Percentiles rank a stretch among this genome's conserved stretches.
Conservation (phyloP, 116 monocot genomes). For the Trichopus zeylanicus region DNA sequence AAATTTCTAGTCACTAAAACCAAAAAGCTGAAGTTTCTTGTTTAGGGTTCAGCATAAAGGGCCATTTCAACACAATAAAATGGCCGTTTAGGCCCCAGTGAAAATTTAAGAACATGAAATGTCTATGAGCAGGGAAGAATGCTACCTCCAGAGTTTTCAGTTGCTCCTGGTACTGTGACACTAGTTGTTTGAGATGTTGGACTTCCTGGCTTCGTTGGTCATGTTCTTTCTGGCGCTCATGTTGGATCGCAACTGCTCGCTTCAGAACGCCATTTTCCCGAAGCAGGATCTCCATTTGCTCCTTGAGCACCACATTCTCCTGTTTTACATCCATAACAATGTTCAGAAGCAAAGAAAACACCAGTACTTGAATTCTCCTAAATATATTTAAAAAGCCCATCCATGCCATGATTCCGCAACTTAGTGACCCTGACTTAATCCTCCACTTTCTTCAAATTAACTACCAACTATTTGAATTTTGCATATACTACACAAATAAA, state of each 20-base stretch:
- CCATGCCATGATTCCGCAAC: no score
- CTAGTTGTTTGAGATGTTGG: conserved; percentile 41
- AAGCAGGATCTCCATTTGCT: conserved; percentile 31
- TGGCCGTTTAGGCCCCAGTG: no score
- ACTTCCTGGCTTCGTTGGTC: conserved; percentile 34
- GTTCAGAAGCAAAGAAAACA: neutral
- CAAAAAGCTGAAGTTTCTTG: neutral
- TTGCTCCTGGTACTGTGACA: conserved; percentile 48
- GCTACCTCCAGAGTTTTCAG: conserved; percentile 41
- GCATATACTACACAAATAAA: no score
- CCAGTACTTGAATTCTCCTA: no score
- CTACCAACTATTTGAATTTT: no score
- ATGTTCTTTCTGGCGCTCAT: conserved; percentile 38
- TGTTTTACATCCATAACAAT: neutral
- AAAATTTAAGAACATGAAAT: no score
- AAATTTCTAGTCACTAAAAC: neutral
- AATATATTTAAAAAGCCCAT: no score
- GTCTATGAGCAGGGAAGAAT: no score
- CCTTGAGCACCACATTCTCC: conserved; percentile 42
- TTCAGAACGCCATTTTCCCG: conserved; percentile 42
- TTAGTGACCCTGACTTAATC: no score
- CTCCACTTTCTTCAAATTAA: no score
- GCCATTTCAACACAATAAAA: no score
- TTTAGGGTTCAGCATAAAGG: no score
- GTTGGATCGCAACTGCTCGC: conserved; percentile 45